A percentile compares a stretch with the other conserved stretches of the same genome.
These are phyloP conservation scores for Blastocystis sp. DNA, from an alignment of 352 stramenopile species.

Conservation along the genomic window DNA sequence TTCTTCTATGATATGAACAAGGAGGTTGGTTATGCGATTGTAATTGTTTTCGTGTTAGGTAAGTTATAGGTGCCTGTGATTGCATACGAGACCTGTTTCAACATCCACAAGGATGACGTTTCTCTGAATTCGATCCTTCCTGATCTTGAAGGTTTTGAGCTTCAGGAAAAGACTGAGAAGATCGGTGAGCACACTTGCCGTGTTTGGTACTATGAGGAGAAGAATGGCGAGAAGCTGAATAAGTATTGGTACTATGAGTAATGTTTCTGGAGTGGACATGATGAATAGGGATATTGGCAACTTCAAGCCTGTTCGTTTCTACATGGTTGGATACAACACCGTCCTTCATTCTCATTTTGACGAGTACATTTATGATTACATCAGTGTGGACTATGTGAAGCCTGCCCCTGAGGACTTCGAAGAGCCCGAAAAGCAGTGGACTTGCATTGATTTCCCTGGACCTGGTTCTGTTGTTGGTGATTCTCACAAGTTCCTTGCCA, in stretches of 20 bases:
- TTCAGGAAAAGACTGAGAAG: conserved; percentile 74
- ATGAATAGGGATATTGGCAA: conserved; percentile 45
- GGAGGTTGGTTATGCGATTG: conserved; percentile 55
- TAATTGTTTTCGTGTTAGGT: neutral
- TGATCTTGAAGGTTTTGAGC: conserved; percentile 75
- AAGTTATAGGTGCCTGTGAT: conserved; percentile 39
- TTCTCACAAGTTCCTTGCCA: conserved; percentile 68
- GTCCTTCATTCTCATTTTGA: conserved; percentile 79
- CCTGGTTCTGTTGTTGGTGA: conserved; percentile 65
- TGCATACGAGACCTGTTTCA: conserved; percentile 79
- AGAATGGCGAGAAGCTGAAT: conserved; percentile 71
- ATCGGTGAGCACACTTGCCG: conserved; percentile 73
- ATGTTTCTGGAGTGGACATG: conserved; percentile 66
- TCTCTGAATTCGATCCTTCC: conserved; percentile 76
- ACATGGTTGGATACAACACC: conserved; percentile 76
- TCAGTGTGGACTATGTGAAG: conserved; percentile 74
- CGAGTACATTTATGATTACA: conserved; percentile 80
- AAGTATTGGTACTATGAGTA: conserved; percentile 80
- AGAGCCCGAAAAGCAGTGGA: conserved; percentile 72
- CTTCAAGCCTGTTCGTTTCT: conserved; percentile 75
- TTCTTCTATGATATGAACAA: conserved; percentile 61
- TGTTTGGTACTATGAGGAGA: conserved; percentile 75
- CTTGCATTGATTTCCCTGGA: conserved; percentile 70
- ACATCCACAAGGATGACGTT: conserved; percentile 71
- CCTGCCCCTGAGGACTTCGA: conserved; percentile 71